Base-by-base conservation (phyloP, 2,329 filamentous ascomycete species). In the Fusarium illudens region DNA sequence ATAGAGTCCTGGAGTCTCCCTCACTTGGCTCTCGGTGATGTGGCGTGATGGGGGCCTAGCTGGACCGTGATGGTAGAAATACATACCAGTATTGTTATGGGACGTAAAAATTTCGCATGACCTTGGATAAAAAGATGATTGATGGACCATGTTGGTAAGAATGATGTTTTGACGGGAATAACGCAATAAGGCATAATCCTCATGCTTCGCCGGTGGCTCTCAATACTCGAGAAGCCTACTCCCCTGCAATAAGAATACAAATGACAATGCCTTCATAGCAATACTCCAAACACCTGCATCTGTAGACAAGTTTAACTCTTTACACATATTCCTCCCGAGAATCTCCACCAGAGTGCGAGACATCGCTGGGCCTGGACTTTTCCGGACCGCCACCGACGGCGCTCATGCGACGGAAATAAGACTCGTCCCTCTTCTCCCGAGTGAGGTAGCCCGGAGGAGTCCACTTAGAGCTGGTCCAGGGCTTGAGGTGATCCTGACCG, bases 401-500 rank as follows among this genome's bases (percentile, higher is more conserved):
- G 33, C 67, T 73, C 37, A 66, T 53, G 36, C 71, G 60, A 5
- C 65, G 68, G 56, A 76, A 73, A 36, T 73, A 59, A 7, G 62
- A 32, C 17, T 76, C 75, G 50, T 80, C 78, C 54, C 78, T 73
- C 59, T 79, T 63, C 75, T 75, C 77, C 56, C 78, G 78, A 52
- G 77, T 83, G 63, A 78, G 70, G 64, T 82, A 83, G n/a, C 81
- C 81, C 1, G 78, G 79, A 13, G 82, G 82, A 33, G 79, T 77
- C 85, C 85, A 91, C 65, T 83, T 80, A 62, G 79, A 76, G 71
- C 86, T 89, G 75, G 83, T 84, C 85, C 87, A 89, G 4, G 89
- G 84, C 76, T 85, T 86, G n/a, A 91, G 82, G 39, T 81, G 66
- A 3, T 69, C 78, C 19, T 88, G 79, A 49, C 89, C 84, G 75